Conservation (phyloP, 179 eudicot species). For the Actinidia polygama region DNA sequence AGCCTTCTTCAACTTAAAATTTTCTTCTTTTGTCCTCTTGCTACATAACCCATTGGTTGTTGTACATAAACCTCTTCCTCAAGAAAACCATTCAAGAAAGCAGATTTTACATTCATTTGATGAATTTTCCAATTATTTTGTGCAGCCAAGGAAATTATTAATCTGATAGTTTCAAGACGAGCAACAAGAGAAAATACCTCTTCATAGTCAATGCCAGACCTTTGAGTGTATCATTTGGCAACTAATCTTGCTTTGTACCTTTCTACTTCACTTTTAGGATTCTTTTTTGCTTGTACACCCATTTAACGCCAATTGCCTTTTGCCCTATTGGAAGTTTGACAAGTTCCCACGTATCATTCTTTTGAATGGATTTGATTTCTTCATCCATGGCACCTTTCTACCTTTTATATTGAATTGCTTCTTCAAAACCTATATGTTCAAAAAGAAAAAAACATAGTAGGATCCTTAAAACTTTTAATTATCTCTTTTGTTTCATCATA, state of each 20-base stretch:
- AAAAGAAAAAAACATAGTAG: too few species aligned
- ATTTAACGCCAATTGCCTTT: background rate
- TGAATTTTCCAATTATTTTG: background rate
- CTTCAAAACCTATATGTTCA: background rate
- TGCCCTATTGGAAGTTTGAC: background rate
- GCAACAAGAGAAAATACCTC: too few species aligned
- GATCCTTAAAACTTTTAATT: background rate
- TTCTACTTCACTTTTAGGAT: background rate
- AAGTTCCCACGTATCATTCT: background rate
- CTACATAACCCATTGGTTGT: background rate
- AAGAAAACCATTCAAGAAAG: too few species aligned
- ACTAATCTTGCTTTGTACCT: background rate
- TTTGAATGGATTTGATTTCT: background rate
- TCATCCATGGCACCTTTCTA: slow-evolving; percentile 1
- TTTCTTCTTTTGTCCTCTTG: background rate
- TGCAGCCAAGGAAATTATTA: too few species aligned
- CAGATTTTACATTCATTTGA: background rate
- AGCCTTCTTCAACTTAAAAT: background rate
- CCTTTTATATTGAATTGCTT: background rate
- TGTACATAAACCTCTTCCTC: background rate
- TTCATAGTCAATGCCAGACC: background rate
- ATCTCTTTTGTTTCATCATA: background rate
- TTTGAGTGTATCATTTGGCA: background rate
- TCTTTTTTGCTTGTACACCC: background rate
- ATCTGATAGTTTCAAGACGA: too few species aligned